Conservation (phyloP, 192 early-diverging fungal species). For the Gigaspora rosea region DNA sequence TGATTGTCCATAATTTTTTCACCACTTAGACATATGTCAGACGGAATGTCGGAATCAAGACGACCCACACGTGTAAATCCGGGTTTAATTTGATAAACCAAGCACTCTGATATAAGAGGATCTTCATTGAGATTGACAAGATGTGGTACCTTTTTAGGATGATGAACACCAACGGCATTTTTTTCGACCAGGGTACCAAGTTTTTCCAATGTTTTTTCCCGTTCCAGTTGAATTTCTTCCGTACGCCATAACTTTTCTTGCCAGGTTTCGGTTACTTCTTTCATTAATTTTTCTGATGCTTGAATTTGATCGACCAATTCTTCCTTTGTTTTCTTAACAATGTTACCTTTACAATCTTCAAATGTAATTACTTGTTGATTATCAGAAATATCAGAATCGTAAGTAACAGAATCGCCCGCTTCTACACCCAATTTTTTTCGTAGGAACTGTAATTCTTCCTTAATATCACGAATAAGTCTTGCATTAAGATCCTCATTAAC, state of each 20-base stretch:
- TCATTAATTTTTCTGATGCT: slow-evolving; percentile 84
- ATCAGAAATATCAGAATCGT: slow-evolving; percentile 38
- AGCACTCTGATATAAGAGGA: slow-evolving; percentile 85
- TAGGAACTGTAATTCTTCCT: slow-evolving; percentile 74
- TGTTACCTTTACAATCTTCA: slow-evolving; percentile 45
- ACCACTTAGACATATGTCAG: slow-evolving; percentile 66
- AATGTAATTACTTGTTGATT: slow-evolving; percentile 45
- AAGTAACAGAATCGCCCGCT: not conserved
- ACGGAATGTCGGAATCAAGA: slow-evolving; percentile 37
- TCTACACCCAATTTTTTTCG: slow-evolving; percentile 50
- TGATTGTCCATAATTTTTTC: slow-evolving; percentile 63
- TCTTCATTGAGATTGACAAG: slow-evolving; percentile 90
- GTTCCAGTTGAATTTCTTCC: slow-evolving; percentile 68
- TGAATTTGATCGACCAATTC: slow-evolving; percentile 78
- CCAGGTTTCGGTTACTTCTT: slow-evolving; percentile 81
- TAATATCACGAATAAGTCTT: slow-evolving; percentile 77
- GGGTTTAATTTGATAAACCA: slow-evolving; percentile 81
- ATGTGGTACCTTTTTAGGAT: slow-evolving; percentile 79
- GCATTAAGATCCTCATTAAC: slow-evolving; percentile 89
- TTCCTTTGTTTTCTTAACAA: slow-evolving; percentile 49
- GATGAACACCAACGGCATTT: slow-evolving; percentile 69
- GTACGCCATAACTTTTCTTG: slow-evolving; percentile 77
- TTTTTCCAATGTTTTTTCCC: slow-evolving; percentile 75
- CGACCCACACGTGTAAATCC: slow-evolving; percentile 73
- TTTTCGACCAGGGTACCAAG: slow-evolving; percentile 77